Percentiles rank a stretch among this genome's conserved stretches.
phyloP scores from a whole-genome alignment of 345 rosid genomes.

The Hypericum androsaemum region DNA sequence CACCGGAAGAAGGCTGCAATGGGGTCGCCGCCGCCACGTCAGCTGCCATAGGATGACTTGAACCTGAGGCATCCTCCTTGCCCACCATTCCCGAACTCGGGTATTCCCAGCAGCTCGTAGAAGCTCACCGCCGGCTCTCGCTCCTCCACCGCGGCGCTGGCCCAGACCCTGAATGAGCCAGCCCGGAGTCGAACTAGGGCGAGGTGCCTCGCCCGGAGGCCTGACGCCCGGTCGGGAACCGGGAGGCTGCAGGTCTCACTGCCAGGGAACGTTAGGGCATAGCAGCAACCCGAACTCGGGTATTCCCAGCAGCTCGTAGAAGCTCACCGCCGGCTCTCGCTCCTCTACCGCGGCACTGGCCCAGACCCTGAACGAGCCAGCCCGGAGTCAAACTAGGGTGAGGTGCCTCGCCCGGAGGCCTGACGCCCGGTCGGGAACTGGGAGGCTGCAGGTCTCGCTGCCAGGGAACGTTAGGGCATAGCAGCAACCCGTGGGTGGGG shows the following conservation, averaged over 20 bases:
- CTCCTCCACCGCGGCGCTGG: background rate
- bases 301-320: constrained; percentile 5
- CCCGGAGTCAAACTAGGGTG: background rate
- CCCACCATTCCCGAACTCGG: background rate
- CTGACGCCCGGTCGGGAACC: background rate
- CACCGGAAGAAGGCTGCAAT: too few species aligned
- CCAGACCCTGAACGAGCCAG: background rate
- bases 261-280: too few species aligned
- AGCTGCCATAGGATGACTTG: too few species aligned
- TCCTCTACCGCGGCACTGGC: background rate
- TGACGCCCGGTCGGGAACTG: background rate
- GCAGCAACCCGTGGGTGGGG: too few species aligned
- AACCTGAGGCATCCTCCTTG: too few species aligned
- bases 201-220: background rate
- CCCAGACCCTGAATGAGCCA: background rate
- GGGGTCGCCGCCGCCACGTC: too few species aligned
- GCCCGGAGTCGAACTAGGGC: background rate
- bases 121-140: background rate
- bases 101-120: constrained; percentile 5
- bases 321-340: background rate
- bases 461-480: too few species aligned
- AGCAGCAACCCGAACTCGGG: background rate
- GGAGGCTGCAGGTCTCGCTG: too few species aligned
- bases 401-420: background rate
- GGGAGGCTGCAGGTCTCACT: too few species aligned